Conservation (phyloP, 331 rosid species). For the Ulmus americana region DNA sequence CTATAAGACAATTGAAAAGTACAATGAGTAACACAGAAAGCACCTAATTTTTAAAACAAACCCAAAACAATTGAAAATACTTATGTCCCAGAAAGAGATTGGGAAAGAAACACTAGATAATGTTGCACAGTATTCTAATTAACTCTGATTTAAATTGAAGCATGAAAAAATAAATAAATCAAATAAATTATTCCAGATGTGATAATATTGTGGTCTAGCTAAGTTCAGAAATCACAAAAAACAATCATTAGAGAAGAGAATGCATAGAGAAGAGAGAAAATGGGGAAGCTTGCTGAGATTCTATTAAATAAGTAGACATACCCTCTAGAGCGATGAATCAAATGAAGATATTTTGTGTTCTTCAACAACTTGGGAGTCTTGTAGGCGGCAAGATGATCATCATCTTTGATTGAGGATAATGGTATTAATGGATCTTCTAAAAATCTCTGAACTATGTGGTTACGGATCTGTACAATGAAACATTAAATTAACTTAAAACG, state of each 20-base stretch:
- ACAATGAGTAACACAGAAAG: slow-evolving; percentile 5
- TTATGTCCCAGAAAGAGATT: neutral
- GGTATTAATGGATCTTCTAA: slow-evolving; percentile 75
- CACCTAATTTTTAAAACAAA: neutral
- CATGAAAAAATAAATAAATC: neutral
- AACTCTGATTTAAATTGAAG: too few species aligned
- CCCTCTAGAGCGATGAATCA: slow-evolving; percentile 79
- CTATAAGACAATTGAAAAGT: slow-evolving; percentile 30
- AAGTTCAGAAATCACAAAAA: neutral
- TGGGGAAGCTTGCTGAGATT: too few species aligned
- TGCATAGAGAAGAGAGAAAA: too few species aligned
- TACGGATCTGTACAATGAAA: slow-evolving; percentile 50
- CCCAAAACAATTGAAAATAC: neutral
- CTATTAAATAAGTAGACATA: slow-evolving; percentile 34
- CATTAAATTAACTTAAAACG: slow-evolving; percentile 1
- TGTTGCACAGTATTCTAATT: too few species aligned
- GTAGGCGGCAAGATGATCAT: slow-evolving; percentile 79
- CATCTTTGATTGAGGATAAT: slow-evolving; percentile 78
- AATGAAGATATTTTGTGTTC: slow-evolving; percentile 72
- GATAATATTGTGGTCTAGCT: neutral
- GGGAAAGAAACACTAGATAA: too few species aligned
- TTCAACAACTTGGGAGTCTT: slow-evolving; percentile 61
- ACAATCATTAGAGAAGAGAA: neutral
- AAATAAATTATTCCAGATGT: neutral
- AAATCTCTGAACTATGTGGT: slow-evolving; percentile 70